These are phyloP conservation scores for Radiomyces spectabilis DNA, from an alignment of 192 early-diverging fungal genomes.

Conservation along the genomic window DNA sequence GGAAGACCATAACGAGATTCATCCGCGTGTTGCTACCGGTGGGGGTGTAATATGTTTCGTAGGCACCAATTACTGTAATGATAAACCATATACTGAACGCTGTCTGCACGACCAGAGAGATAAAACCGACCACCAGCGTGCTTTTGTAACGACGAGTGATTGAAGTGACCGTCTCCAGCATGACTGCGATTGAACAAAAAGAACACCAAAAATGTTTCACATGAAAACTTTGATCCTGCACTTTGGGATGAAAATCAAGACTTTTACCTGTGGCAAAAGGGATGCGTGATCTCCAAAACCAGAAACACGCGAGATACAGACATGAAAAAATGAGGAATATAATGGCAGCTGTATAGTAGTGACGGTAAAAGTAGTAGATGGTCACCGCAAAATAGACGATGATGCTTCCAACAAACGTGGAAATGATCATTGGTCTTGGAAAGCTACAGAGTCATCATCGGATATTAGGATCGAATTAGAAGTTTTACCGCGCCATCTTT, in stretches of 20 bases:
- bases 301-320: constrained; percentile 35
- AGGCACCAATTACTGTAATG: constrained; percentile 60
- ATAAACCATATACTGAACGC: constrained; percentile 65
- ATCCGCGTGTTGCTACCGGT: constrained; percentile 51
- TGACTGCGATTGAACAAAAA: constrained; percentile 17
- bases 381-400: constrained; percentile 39
- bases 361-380: constrained; percentile 34
- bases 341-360: constrained; percentile 39
- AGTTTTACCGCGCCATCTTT: neutral
- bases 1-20: constrained; percentile 48
- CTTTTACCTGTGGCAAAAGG: constrained; percentile 36
- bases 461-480: neutral
- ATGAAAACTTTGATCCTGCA: too few relatives aligned
- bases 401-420: constrained; percentile 35
- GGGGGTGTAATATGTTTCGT: constrained; percentile 45
- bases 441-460: neutral
- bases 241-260: neutral
- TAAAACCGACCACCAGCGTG: constrained; percentile 69
- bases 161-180: constrained; percentile 73
- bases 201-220: neutral
- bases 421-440: constrained; percentile 21
- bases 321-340: constrained; percentile 34
- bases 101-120: constrained; percentile 61
- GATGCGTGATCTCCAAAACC: constrained; percentile 37
- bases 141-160: constrained; percentile 76